phyloP scores from a whole-genome alignment of 257 asterid genomes.

The Solanum piurae region DNA sequence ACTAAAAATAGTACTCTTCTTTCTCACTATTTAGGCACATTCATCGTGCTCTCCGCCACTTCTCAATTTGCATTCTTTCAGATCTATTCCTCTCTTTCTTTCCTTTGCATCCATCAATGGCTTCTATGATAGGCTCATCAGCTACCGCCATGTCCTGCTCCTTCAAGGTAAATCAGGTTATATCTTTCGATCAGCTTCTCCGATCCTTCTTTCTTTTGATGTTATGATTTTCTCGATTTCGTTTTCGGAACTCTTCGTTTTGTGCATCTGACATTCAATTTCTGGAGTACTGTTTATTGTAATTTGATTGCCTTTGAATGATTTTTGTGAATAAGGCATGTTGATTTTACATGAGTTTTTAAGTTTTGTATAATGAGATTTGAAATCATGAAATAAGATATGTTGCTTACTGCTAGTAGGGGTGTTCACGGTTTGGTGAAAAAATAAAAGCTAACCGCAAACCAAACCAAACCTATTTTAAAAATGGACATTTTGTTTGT shows the following conservation, averaged over 20 bases:
- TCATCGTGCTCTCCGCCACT: conserved; percentile 61
- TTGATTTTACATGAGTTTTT: neutral
- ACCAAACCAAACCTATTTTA: neutral
- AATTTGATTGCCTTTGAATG: neutral
- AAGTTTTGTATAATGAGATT: neutral
- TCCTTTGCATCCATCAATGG: conserved; percentile 28
- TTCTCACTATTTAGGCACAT: conserved; percentile 5
- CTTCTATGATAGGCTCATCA: conserved; percentile 48
- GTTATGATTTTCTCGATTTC: neutral
- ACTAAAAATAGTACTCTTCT: neutral
- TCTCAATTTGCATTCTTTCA: conserved; percentile 6
- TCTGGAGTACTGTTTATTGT: neutral
- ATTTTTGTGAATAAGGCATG: neutral
- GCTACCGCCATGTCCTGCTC: conserved; percentile 35
- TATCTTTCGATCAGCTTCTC: neutral
- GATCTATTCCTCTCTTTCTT: conserved; percentile 11
- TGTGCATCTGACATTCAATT: neutral
- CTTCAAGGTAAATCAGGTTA: conserved; percentile 48
- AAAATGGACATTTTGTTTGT: neutral
- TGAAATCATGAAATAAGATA: neutral
- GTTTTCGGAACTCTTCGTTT: neutral
- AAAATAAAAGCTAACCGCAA: neutral
- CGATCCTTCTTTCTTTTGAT: neutral
- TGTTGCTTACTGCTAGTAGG: neutral
- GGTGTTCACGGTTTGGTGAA: neutral